Base-by-base conservation (phyloP, 345 rosid genomes). In the Carallia pectinifolia region DNA sequence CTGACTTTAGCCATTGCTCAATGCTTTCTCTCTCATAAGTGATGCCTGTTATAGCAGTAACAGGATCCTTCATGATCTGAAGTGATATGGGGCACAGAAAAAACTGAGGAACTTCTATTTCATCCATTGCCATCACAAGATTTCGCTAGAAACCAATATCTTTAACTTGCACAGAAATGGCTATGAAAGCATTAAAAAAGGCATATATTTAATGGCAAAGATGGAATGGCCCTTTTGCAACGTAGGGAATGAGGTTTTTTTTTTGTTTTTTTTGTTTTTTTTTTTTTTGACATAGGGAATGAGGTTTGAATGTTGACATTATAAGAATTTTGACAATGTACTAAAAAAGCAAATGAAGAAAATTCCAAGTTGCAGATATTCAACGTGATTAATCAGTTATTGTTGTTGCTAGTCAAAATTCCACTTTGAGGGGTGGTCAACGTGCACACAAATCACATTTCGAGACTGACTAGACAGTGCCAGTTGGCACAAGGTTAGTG, bases 21-120 rank as follows among this genome's bases (percentile, higher is more conserved):
- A 85, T 85, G 87, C 86, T 83, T 37, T 82, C 81, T 0, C 88
- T 77, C 27, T 88, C 88, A 67, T 88, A 88, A 9, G 89, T 84
- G 66, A 88, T 88, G 39, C 92, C 88, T 4, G 89, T 82, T 33
- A 82, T 54, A 19, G 88, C 76, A 4, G 88, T 88, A n/a, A 88
- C 92, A 4, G 92, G 89, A 64, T 85, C 89, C 64, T 65, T 81
- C 85, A 88, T 82, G 81, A 85, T 79, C 31, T 88, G 85, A 0
- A 88, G 80, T 4, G 92, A 88, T 31, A 88, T 85, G 34, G 88
- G 92, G 48, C 92, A 88, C 23, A 84, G 13, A 70, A 84, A 88
- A 74, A 72, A 88, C 33, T 39, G 72, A 15, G 92, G 92, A 33
- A 88, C 64, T 27, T 87, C 89, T 3, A 77, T 53, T 2, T 81